phyloP scores from a whole-genome alignment of 768 basidiomycete species.

The Paxillus ammoniavirescens region DNA sequence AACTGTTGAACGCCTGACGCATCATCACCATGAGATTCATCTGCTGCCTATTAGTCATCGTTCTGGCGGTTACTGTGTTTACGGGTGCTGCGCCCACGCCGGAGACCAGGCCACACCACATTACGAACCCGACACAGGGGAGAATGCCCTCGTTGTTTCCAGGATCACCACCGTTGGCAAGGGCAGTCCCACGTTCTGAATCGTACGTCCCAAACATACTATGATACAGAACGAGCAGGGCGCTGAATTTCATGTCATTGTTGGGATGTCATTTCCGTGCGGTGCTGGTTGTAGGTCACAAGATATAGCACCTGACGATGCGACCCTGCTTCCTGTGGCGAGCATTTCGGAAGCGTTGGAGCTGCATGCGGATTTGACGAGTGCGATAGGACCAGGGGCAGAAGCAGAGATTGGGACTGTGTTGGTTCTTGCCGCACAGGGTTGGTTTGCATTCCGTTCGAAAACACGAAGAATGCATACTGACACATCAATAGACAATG shows the following conservation, averaged over 20 bases:
- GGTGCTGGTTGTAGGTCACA: slow-evolving; percentile 6
- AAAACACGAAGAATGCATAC: slow-evolving; percentile 3
- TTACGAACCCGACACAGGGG: not conserved
- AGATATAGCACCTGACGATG: not conserved
- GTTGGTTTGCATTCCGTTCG: slow-evolving; percentile 8
- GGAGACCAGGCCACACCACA: not conserved
- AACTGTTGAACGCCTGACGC: not conserved
- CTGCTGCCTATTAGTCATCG: not conserved
- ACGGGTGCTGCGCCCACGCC: not conserved
- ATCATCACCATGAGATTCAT: not conserved
- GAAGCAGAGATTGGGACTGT: not conserved
- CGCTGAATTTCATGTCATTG: not conserved
- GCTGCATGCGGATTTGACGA: not conserved
- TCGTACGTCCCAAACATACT: not conserved
- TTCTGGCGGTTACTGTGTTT: not conserved
- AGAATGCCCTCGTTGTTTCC: not conserved
- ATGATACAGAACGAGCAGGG: not conserved
- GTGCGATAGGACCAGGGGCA: not conserved
- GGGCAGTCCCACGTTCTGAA: not conserved
- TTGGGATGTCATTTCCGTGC: not conserved
- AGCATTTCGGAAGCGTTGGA: not conserved
- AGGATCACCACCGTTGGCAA: not conserved
- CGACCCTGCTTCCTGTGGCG: not conserved
- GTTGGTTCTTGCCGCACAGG: slow-evolving; percentile 9
- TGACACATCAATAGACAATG: not conserved